phyloP scores from a whole-genome alignment of 208 protist species.

The Trypanosomatidae sp. region DNA sequence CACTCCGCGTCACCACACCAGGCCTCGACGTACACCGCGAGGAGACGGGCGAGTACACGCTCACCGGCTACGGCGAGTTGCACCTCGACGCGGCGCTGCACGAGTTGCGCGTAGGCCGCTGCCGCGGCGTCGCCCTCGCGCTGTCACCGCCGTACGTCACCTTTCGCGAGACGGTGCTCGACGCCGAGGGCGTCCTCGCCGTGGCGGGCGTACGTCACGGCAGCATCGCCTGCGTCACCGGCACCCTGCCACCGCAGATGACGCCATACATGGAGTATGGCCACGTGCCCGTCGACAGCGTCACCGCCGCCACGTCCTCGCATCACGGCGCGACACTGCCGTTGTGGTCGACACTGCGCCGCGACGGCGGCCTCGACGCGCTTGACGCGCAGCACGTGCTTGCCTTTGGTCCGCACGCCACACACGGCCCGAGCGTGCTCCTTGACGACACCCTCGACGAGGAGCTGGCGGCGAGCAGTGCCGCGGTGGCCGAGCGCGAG shows the following conservation, averaged over 20 bases:
- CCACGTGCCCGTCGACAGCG: conserved; percentile 29
- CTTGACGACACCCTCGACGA: conserved; percentile 94
- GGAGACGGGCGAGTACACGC: conserved; percentile 96
- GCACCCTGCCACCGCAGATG: conserved; percentile 17
- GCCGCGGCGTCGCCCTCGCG: conserved; percentile 29
- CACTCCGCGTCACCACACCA: conserved; percentile 87
- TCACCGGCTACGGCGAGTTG: conserved; percentile 98
- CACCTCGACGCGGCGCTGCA: conserved; percentile 97
- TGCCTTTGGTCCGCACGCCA: conserved; percentile 84
- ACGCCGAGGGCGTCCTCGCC: conserved; percentile 68
- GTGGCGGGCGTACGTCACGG: conserved; percentile 28
- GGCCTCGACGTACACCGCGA: conserved; percentile 88
- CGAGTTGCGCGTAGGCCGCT: conserved; percentile 87
- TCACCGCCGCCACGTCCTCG: too few relatives aligned
- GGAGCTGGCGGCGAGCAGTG: too few relatives aligned
- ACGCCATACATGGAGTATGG: conserved; percentile 35
- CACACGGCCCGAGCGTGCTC: conserved; percentile 92
- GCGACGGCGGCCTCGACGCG: conserved; percentile 92
- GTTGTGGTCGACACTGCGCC: conserved; percentile 37
- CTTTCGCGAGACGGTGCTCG: conserved; percentile 96
- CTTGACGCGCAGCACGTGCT: conserved; percentile 91
- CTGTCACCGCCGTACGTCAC: conserved; percentile 93
- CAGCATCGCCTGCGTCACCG: conserved; percentile 32
- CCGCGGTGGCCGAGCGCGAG: too few relatives aligned
- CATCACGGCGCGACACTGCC: conserved; percentile 2